These are phyloP conservation scores for Galium porrigens DNA, from an alignment of 305 asterid species.

Conservation along the genomic window DNA sequence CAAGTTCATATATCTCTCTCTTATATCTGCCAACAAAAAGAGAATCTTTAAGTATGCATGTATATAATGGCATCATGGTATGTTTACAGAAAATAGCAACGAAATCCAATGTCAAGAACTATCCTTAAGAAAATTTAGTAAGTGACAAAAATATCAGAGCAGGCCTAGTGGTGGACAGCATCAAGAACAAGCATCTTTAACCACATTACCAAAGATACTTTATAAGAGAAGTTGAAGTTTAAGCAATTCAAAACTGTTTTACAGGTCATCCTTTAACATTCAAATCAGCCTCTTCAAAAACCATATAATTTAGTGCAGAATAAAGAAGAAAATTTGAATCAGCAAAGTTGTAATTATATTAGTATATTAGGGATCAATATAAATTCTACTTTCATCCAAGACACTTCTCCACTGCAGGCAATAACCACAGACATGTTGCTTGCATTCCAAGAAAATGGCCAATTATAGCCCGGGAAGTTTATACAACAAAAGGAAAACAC, in stretches of 20 bases:
- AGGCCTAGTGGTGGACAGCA: not conserved
- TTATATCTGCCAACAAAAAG: constrained; percentile 36
- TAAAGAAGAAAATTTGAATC: constrained; percentile 1
- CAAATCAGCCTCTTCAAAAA: not conserved
- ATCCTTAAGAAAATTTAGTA: not conserved
- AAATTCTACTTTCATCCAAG: not conserved
- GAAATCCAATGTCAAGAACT: not conserved
- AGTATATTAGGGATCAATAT: not conserved
- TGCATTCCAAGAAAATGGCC: not conserved
- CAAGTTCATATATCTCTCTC: constrained; percentile 61
- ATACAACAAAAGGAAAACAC: not conserved
- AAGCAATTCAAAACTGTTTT: not conserved
- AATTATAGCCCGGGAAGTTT: not conserved
- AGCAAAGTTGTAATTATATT: not conserved
- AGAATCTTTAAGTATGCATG: not conserved
- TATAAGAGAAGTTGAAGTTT: not conserved
- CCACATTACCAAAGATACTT: not conserved
- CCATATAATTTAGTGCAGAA: not conserved
- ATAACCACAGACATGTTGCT: not conserved
- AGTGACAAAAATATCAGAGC: not conserved
- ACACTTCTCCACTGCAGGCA: not conserved
- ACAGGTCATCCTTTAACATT: not conserved
- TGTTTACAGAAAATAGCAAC: not conserved
- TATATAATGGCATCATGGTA: not conserved
- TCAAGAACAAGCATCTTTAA: not conserved